Evolutionary conservation across 2,329 filamentous ascomycete species (phyloP).

Genomic region (Alternaria burnsii): DNA sequence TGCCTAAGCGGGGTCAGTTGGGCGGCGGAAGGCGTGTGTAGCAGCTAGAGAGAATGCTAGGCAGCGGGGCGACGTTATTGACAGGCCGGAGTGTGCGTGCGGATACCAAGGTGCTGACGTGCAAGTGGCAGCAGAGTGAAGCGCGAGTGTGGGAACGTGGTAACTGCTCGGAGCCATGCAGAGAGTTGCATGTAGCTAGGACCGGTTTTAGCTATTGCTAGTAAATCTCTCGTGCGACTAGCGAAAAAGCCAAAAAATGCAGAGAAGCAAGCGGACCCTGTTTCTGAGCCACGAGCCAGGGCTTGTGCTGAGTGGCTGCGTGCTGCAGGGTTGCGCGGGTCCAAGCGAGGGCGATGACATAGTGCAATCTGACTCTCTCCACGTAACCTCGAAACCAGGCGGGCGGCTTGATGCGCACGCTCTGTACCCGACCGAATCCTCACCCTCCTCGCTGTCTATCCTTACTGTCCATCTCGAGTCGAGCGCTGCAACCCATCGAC

Average conservation of each 20-base stretch:
- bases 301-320: constrained; percentile 1
- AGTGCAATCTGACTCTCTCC: constrained; percentile 14
- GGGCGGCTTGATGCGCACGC: constrained; percentile 5
- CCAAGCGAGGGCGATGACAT: constrained; percentile 22
- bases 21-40: constrained; percentile 13
- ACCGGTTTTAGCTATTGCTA: too few relatives aligned
- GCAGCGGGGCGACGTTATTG: constrained; percentile 20
- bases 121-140: constrained; percentile 9
- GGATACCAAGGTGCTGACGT: constrained; percentile 2
- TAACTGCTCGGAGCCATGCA: neutral
- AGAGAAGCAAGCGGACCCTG: constrained; percentile 5
- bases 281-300: neutral
- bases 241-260: neutral
- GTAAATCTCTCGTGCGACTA: neutral
- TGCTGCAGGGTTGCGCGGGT: constrained; percentile 10
- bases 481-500: constrained; percentile 2
- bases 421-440: constrained; percentile 7
- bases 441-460: constrained; percentile 3
- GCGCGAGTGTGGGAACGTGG: constrained; percentile 9
- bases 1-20: constrained; percentile 20
- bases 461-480: constrained; percentile 6
- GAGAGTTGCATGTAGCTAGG: neutral
- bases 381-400: constrained; percentile 15
- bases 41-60: constrained; percentile 11
- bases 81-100: constrained; percentile 14